Evolutionary conservation across 2,329 filamentous ascomycete species (phyloP).

Genomic region (Colletotrichum kahawae): DNA sequence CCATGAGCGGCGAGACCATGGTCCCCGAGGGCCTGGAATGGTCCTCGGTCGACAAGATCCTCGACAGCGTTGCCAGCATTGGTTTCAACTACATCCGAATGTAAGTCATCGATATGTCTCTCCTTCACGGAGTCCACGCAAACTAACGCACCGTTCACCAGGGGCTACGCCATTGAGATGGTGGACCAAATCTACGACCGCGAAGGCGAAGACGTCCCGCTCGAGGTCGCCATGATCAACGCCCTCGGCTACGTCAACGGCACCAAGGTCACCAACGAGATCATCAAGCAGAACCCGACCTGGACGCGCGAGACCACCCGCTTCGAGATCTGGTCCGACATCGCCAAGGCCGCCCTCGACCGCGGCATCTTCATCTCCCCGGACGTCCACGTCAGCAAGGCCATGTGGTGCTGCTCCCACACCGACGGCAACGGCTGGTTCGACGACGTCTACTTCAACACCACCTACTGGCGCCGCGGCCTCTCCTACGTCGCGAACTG

Average conservation of each 20-base stretch:
- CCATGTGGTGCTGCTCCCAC: slow-evolving; percentile 50
- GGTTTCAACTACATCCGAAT: slow-evolving; percentile 61
- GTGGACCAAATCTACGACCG: slow-evolving; percentile 53
- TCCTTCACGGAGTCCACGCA: not conserved
- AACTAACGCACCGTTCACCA: slow-evolving; percentile 4
- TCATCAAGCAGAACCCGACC: slow-evolving; percentile 54
- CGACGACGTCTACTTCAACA: slow-evolving; percentile 58
- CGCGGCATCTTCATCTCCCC: slow-evolving; percentile 44
- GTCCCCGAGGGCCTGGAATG: slow-evolving; percentile 62
- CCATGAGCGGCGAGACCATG: slow-evolving; percentile 59
- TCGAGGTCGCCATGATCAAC: slow-evolving; percentile 41
- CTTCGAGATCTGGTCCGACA: slow-evolving; percentile 42
- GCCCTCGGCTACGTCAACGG: slow-evolving; percentile 53
- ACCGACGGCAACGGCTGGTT: slow-evolving; percentile 60
- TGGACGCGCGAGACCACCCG: slow-evolving; percentile 61
- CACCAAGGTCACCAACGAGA: slow-evolving; percentile 46
- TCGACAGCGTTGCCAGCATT: slow-evolving; percentile 53
- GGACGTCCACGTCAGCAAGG: slow-evolving; percentile 45
- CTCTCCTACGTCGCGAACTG: slow-evolving; percentile 55
- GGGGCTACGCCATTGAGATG: slow-evolving; percentile 61
- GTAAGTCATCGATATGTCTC: not conserved
- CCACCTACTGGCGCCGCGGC: slow-evolving; percentile 59
- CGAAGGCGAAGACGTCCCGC: slow-evolving; percentile 40
- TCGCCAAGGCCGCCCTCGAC: slow-evolving; percentile 4
- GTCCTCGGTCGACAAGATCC: slow-evolving; percentile 52